Percentiles rank a stretch among this genome's conserved stretches.
These are phyloP conservation scores for Rhodotorula sp. DNA, from an alignment of 1,284 basidiomycete genomes.

Conservation along the genomic window DNA sequence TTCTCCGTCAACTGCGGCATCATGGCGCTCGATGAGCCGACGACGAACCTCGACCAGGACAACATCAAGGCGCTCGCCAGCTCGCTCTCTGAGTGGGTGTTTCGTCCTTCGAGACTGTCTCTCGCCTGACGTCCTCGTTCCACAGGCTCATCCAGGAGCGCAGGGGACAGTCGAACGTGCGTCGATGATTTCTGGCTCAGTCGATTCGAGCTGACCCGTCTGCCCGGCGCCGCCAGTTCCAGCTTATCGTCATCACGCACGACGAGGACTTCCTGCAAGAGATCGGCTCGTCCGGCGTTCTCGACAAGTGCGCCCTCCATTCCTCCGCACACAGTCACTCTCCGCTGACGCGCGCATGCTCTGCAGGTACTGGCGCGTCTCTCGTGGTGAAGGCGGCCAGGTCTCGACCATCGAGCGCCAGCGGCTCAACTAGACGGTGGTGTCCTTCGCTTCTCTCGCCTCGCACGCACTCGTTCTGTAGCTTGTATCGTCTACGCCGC, in stretches of 20 bases:
- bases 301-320: slow-evolving; percentile 64
- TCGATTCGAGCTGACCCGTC: background rate
- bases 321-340: background rate
- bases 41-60: slow-evolving; percentile 93
- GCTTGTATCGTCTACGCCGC: background rate
- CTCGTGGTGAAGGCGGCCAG: slow-evolving; percentile 36
- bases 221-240: slow-evolving; percentile 57
- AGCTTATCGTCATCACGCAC: slow-evolving; percentile 90
- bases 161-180: slow-evolving; percentile 69
- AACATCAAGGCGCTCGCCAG: slow-evolving; percentile 92
- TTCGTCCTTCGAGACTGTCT: background rate
- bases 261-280: slow-evolving; percentile 85
- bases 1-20: slow-evolving; percentile 98
- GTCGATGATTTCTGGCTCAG: background rate
- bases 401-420: slow-evolving; percentile 38
- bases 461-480: background rate
- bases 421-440: slow-evolving; percentile 21
- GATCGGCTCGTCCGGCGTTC: slow-evolving; percentile 77
- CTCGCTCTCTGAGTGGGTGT: slow-evolving; percentile 80
- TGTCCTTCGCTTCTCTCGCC: slow-evolving; percentile 8
- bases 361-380: slow-evolving; percentile 57
- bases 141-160: slow-evolving; percentile 88
- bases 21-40: slow-evolving; percentile 95
- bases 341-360: background rate
- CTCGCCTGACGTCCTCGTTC: background rate